Percentiles rank a stretch among this genome's conserved stretches.
Conservation (phyloP, 2,329 filamentous ascomycete species). For the Cladosporium halotolerans region DNA sequence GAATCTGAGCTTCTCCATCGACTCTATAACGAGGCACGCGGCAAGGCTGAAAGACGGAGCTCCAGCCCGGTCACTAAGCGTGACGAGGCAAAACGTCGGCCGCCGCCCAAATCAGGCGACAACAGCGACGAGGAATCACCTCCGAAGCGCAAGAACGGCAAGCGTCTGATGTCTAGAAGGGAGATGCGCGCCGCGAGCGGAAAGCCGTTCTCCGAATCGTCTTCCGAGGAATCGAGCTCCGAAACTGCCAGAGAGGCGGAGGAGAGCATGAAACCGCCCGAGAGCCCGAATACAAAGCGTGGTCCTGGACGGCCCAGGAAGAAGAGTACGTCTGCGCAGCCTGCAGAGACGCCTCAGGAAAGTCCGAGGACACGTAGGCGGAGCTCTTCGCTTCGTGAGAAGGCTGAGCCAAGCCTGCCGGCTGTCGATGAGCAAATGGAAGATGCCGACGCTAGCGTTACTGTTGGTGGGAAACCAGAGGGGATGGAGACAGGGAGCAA, state of each 20-base stretch:
- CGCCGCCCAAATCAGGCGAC: constrained; percentile 14
- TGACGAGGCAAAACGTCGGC: constrained; percentile 23
- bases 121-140: constrained; percentile 21
- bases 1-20: constrained; percentile 76
- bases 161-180: constrained; percentile 29
- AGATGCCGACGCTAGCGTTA: constrained; percentile 1
- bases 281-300: constrained; percentile 20
- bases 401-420: constrained; percentile 18
- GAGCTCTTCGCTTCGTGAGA: constrained; percentile 22
- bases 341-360: constrained; percentile 15
- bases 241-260: constrained; percentile 17
- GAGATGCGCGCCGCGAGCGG: constrained; percentile 30
- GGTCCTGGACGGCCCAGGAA: constrained; percentile 22
- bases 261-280: constrained; percentile 25
- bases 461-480: constrained; percentile 10
- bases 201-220: constrained; percentile 24
- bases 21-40: constrained; percentile 54
- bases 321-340: constrained; percentile 23
- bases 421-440: constrained; percentile 20
- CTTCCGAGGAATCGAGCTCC: constrained; percentile 22
- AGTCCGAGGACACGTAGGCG: constrained; percentile 18
- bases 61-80: constrained; percentile 32
- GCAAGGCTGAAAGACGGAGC: constrained; percentile 21
- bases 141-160: constrained; percentile 27
- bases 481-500: background rate